Evolutionary conservation across 176 grass and related monocot genomes (phyloP), one percentile per base, ranked within the genome.

Genomic region (Coix lacrymajobi): DNA sequence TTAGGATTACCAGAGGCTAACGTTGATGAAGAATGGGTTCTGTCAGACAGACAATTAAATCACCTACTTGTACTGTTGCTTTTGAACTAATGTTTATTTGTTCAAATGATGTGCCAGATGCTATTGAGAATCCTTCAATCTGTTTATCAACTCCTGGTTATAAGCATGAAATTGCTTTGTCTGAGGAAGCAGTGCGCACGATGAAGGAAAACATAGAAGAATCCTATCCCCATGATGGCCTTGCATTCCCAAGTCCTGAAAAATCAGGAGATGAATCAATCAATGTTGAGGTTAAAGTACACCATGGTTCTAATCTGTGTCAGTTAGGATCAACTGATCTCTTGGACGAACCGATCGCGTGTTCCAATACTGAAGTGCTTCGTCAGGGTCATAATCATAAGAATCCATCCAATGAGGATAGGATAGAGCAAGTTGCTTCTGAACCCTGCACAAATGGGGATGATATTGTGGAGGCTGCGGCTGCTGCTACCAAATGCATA

Each of bases 81-180:
- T 62, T 73, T 65, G 16, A 77, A 57, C 2, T 71, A 54, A 63
- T 51, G 28, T 16, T 2, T 52, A 61, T 79, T 57, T 77, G 19
- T 72, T 68, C 34, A 38, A 44, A 49, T 84, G 28, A 62, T 54
- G 44, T 85, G 17, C 20, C 63, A 85, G 81, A 43, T 85, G 70
- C 63, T 41, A 0, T 36, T 48, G 37, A 44, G 22, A 79, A 75
- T 63, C 36, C 61, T 70, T 36, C 61, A 25, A 32, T 67, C 0
- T 19, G 17, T 75, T 48, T 79, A 40, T 19, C 82, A 54, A 31
- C 48, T 79, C 46, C 3, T 22, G 41, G 62, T 31, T 41, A 28
- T 89, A 69, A 75, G 32, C 32, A 33, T 54, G 64, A 43, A 41
- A 31, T 26, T 63, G 32, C 24, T 85, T 43, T 81, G 7, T 76